phyloP scores from a whole-genome alignment of 768 basidiomycete species.

The Lepiota brunneoincarnata region DNA sequence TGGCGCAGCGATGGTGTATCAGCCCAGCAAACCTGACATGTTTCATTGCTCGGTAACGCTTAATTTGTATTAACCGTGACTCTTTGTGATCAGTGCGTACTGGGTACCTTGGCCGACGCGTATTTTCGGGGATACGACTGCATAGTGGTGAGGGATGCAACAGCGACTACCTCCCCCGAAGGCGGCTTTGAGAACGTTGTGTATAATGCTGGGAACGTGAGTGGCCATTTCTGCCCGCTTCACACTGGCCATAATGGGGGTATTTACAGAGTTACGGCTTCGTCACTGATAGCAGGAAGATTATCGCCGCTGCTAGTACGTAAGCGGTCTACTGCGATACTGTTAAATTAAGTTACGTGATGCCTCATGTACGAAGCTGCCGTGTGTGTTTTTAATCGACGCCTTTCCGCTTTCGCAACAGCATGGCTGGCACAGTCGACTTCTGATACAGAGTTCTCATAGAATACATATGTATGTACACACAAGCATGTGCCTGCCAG shows the following conservation, averaged over 20 bases:
- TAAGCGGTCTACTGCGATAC: conserved; percentile 8
- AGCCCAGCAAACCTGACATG: too few species aligned
- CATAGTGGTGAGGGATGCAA: conserved; percentile 53
- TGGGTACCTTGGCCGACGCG: conserved; percentile 61
- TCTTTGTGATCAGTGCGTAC: conserved; percentile 48
- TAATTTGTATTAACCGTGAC: neutral
- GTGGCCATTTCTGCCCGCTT: conserved; percentile 18
- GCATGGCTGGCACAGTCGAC: neutral
- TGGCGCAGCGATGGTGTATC: too few species aligned
- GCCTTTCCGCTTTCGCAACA: too few species aligned
- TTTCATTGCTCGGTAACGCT: too few species aligned
- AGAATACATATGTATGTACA: conserved; percentile 7
- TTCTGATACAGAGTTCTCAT: conserved; percentile 3
- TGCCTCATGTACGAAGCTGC: conserved; percentile 6
- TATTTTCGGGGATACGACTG: conserved; percentile 67
- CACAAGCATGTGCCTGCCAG: neutral
- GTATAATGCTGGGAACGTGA: conserved; percentile 54
- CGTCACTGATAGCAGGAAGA: conserved; percentile 34
- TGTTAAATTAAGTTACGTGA: neutral
- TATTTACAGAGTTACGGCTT: conserved; percentile 49
- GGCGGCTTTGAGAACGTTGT: conserved; percentile 56
- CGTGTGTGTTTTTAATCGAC: too few species aligned
- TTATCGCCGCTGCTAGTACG: conserved; percentile 22
- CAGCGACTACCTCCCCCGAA: conserved; percentile 60
- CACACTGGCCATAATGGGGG: neutral